A percentile compares a stretch with the other conserved stretches of the same genome.
These are phyloP conservation scores for Blastocladiella britannica DNA, from an alignment of 192 early-diverging fungal species.

Conservation along the genomic window DNA sequence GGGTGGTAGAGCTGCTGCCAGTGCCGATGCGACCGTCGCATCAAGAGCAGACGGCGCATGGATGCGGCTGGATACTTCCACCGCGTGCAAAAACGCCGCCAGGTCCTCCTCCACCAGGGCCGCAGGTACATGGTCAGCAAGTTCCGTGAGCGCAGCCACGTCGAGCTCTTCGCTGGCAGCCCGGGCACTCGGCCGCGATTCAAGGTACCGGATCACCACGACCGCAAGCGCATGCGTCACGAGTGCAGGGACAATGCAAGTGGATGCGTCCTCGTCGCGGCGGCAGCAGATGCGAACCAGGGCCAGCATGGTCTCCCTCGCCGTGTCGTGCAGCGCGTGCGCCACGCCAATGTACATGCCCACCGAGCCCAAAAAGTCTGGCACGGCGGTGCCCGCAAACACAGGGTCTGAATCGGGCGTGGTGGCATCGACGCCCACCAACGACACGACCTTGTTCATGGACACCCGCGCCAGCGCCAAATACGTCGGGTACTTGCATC, in stretches of 20 bases:
- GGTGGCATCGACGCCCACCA: not conserved
- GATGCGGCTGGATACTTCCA: not conserved
- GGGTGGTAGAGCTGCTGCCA: not conserved
- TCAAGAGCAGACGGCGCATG: not conserved
- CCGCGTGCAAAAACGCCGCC: not conserved
- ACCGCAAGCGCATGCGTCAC: no score
- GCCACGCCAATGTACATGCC: not conserved
- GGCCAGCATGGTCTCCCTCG: no score
- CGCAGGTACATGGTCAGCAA: not conserved
- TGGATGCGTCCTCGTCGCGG: not conserved
- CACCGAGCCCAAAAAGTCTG: not conserved
- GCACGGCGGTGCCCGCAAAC: not conserved
- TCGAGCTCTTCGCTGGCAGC: not conserved
- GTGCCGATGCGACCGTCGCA: not conserved
- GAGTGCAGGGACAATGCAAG: not conserved
- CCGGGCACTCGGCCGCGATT: not conserved
- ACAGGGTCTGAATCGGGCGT: not conserved
- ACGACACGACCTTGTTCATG: no score
- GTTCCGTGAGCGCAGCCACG: not conserved
- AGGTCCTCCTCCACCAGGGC: not conserved
- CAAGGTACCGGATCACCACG: not conserved
- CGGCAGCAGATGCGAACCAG: not conserved
- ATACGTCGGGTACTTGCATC: no score
- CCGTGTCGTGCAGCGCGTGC: not conserved
- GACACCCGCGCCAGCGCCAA: no score